A percentile compares a stretch with the other conserved stretches of the same genome.
phyloP scores from a whole-genome alignment of 345 rosid genomes.

The Hirschfeldia incana region DNA sequence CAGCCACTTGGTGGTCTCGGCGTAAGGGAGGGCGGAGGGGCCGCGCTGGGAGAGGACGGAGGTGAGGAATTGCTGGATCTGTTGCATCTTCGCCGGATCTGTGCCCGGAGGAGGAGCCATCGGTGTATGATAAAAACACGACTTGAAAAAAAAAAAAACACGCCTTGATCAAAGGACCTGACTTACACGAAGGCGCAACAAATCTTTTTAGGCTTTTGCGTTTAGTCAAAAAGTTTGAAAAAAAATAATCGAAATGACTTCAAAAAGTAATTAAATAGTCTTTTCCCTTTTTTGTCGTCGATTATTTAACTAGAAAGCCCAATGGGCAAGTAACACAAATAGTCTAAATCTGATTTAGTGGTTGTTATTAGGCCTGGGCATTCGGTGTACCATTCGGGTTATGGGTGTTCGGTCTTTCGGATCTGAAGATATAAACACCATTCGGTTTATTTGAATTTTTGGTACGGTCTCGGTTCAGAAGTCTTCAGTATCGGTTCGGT shows the following conservation, averaged over 20 bases:
- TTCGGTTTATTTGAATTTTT: background rate
- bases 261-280: background rate
- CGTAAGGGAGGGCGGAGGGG: conserved; percentile 74
- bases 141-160: background rate
- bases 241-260: background rate
- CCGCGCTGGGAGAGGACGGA: conserved; percentile 86
- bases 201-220: background rate
- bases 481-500: background rate
- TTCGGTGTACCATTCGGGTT: background rate
- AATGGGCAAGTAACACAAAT: background rate
- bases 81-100: conserved; percentile 50
- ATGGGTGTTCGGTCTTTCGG: background rate
- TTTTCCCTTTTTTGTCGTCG: background rate
- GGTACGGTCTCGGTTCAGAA: background rate
- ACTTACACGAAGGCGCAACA: background rate
- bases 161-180: background rate
- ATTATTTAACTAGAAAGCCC: background rate
- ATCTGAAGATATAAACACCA: background rate
- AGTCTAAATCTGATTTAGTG: background rate
- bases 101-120: conserved; percentile 40
- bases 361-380: background rate
- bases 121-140: background rate
- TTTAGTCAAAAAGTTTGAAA: background rate
- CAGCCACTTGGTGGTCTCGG: conserved; percentile 77
- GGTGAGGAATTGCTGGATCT: conserved; percentile 71